phyloP scores from a whole-genome alignment of 768 basidiomycete genomes.

The Hericium rajendrae region DNA sequence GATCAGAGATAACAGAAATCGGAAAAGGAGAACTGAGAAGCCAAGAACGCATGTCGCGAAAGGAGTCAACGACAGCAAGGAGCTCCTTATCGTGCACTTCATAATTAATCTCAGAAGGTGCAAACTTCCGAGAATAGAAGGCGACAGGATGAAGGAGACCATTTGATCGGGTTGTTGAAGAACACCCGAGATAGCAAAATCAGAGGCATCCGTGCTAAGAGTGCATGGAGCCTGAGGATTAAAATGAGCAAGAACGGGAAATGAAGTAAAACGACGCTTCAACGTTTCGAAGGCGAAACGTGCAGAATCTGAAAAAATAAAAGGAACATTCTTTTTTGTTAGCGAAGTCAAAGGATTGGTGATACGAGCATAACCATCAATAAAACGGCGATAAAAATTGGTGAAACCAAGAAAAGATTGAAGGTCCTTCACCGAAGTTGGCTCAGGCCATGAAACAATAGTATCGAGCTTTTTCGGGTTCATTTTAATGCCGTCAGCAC shows the following conservation, averaged over 20 bases:
- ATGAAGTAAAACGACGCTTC: constrained; percentile 18
- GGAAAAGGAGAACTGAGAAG: constrained; percentile 15
- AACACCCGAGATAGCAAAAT: constrained; percentile 10
- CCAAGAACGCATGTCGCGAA: constrained; percentile 26
- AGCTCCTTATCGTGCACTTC: constrained; percentile 39
- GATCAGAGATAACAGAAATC: constrained; percentile 20
- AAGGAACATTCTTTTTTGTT: constrained; percentile 18
- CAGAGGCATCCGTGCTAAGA: neutral
- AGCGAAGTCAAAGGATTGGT: constrained; percentile 21
- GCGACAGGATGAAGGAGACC: constrained; percentile 28
- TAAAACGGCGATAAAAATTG: constrained; percentile 29
- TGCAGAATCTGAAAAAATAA: constrained; percentile 17
- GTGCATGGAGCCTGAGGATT: constrained; percentile 6
- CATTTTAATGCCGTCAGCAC: constrained; percentile 23
- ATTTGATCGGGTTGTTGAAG: constrained; percentile 20
- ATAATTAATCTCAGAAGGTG: constrained; percentile 33
- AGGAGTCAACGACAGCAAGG: constrained; percentile 32
- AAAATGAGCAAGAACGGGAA: constrained; percentile 18
- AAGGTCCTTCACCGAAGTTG: constrained; percentile 22
- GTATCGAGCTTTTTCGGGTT: constrained; percentile 28
- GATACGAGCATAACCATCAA: constrained; percentile 22
- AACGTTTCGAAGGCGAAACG: constrained; percentile 21
- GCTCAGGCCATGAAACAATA: constrained; percentile 30
- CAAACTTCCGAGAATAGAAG: constrained; percentile 26
- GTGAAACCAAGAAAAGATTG: constrained; percentile 34